Percentiles rank a stretch among this genome's conserved stretches.
Evolutionary conservation across 352 stramenopile species (phyloP).

Genomic region (Phytophthora boehmeriae): DNA sequence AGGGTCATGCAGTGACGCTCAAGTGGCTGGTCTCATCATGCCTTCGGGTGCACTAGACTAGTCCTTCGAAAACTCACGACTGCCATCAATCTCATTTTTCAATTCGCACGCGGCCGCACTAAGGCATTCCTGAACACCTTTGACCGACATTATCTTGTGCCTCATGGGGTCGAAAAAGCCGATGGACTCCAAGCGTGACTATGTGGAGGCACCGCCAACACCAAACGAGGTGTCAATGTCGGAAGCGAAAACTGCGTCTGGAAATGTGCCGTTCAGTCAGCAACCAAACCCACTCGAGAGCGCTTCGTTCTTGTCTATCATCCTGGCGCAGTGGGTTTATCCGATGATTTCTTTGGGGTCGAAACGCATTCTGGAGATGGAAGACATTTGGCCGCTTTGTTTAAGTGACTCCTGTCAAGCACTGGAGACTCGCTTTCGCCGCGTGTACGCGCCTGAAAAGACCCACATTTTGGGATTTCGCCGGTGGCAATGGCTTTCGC

Average conservation of each 20-base stretch:
- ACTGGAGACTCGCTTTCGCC: slow-evolving; percentile 21
- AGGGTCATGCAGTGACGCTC: too few relatives aligned
- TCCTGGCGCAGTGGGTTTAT: slow-evolving; percentile 58
- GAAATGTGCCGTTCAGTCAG: slow-evolving; percentile 14
- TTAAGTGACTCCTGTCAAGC: slow-evolving; percentile 19
- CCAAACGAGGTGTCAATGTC: slow-evolving; percentile 1
- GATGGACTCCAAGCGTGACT: neutral
- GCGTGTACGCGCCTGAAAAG: slow-evolving; percentile 17
- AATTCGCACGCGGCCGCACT: slow-evolving; percentile 5
- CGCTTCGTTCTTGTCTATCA: slow-evolving; percentile 42
- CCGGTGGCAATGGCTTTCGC: slow-evolving; percentile 17
- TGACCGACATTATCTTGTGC: neutral
- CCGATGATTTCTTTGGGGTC: slow-evolving; percentile 45
- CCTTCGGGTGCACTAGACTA: slow-evolving; percentile 31
- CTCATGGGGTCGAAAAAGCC: neutral
- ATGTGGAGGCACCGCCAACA: slow-evolving; percentile 11
- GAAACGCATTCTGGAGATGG: slow-evolving; percentile 25
- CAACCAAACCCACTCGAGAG: slow-evolving; percentile 37
- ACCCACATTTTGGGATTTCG: slow-evolving; percentile 15
- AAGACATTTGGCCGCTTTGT: slow-evolving; percentile 39
- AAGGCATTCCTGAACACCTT: neutral
- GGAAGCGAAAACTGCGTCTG: slow-evolving; percentile 1
- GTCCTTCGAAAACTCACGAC: slow-evolving; percentile 22
- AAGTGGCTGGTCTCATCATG: slow-evolving; percentile 16
- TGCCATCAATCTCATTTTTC: slow-evolving; percentile 16